These are phyloP conservation scores for Tephrocybe sp. DNA, from an alignment of 768 basidiomycete genomes.

Conservation along the genomic window DNA sequence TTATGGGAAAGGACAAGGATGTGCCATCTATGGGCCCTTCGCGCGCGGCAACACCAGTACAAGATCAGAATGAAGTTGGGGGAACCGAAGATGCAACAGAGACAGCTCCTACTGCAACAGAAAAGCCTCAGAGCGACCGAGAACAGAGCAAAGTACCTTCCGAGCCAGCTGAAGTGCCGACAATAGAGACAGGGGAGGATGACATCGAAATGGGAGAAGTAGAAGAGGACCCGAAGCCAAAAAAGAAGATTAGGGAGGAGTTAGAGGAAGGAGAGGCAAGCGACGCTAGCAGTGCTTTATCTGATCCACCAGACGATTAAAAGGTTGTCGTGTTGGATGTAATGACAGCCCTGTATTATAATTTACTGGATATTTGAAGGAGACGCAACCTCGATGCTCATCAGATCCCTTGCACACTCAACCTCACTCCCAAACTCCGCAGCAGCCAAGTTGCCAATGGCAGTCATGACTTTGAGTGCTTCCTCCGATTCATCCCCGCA, in stretches of 20 bases:
- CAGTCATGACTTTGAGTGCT: conserved; percentile 56
- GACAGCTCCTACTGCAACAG: conserved; percentile 1
- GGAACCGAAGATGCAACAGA: conserved; percentile 15
- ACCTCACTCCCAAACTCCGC: conserved; percentile 54
- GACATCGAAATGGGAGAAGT: conserved; percentile 95
- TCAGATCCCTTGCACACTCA: conserved; percentile 70
- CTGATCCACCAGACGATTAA: conserved; percentile 68
- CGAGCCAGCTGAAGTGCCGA: conserved; percentile 15
- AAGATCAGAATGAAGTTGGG: conserved; percentile 29
- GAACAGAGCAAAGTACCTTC: conserved; percentile 36
- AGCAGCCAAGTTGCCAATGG: conserved; percentile 57
- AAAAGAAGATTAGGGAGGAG: conserved; percentile 64
- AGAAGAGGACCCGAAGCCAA: conserved; percentile 64
- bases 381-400: conserved; percentile 60
- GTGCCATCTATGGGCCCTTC: conserved; percentile 42
- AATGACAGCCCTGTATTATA: conserved; percentile 14
- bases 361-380: conserved; percentile 22
- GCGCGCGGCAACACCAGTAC: conserved; percentile 47
- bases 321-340: conserved; percentile 15
- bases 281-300: conserved; percentile 73
- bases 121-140: conserved; percentile 20
- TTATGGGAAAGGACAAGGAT: conserved; percentile 69
- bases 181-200: conserved; percentile 35
- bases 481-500: conserved; percentile 58
- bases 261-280: conserved; percentile 87